A percentile compares a stretch with the other conserved stretches of the same genome.
These are phyloP conservation scores for Dendrothele bispora DNA, from an alignment of 768 basidiomycete genomes.

Conservation along the genomic window DNA sequence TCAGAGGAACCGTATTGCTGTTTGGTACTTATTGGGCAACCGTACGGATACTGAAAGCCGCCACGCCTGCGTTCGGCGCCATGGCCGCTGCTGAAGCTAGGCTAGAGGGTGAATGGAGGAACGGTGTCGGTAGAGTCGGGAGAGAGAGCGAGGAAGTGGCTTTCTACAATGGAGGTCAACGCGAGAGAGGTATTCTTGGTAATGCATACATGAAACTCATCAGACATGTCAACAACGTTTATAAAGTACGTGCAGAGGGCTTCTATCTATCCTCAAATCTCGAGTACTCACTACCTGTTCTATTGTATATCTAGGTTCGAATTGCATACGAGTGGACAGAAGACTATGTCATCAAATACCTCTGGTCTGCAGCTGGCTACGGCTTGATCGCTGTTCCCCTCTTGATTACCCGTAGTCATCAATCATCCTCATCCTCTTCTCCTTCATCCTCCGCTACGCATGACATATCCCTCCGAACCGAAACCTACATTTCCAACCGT, in stretches of 20 bases:
- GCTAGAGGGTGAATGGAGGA: constrained; percentile 88
- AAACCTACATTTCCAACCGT: constrained; percentile 91
- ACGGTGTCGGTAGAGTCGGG: constrained; percentile 82
- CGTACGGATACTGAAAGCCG: constrained; percentile 74
- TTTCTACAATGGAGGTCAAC: constrained; percentile 89
- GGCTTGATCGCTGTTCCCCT: constrained; percentile 89
- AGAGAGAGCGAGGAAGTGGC: constrained; percentile 93
- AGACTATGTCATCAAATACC: constrained; percentile 95
- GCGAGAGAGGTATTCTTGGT: constrained; percentile 82
- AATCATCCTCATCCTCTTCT: neutral
- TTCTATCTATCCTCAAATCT: neutral
- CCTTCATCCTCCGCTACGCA: neutral
- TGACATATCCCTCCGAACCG: constrained; percentile 17
- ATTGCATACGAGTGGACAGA: constrained; percentile 96
- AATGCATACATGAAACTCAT: constrained; percentile 78
- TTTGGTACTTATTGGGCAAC: constrained; percentile 88
- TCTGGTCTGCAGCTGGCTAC: constrained; percentile 94
- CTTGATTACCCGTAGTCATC: constrained; percentile 62
- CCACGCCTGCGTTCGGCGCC: constrained; percentile 90
- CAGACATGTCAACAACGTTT: constrained; percentile 88
- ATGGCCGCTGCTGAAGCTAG: constrained; percentile 86
- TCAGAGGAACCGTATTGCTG: constrained; percentile 78
- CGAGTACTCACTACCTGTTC: neutral
- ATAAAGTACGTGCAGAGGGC: constrained; percentile 56
- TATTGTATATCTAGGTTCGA: constrained; percentile 54